A percentile compares a stretch with the other conserved stretches of the same genome.
Evolutionary conservation across 495 filamentous ascomycete species (phyloP).

Genomic region (Parathielavia appendiculata): DNA sequence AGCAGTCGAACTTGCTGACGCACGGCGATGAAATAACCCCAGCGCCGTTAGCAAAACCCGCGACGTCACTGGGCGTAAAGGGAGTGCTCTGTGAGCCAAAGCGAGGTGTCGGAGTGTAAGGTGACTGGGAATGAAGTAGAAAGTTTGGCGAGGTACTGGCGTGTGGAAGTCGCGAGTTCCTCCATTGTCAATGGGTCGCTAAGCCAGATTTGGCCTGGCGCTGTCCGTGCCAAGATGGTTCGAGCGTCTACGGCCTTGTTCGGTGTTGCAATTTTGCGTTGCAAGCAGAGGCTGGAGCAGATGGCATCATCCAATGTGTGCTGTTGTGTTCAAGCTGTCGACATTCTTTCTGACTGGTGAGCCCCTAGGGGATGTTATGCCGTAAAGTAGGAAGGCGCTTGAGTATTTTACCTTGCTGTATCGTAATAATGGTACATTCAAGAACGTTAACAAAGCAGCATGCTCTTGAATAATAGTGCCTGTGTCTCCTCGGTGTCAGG

Average conservation of each 20-base stretch:
- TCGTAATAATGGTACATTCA: no score
- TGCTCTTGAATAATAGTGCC: no score
- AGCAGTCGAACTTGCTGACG: background rate
- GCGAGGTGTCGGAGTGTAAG: constrained; percentile 14
- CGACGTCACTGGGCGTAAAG: constrained; percentile 13
- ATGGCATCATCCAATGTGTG: constrained; percentile 11
- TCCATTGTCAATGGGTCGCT: constrained; percentile 19
- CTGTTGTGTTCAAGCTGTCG: background rate
- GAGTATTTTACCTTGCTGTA: no score
- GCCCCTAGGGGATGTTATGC: no score
- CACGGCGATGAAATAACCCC: background rate
- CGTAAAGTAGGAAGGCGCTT: no score
- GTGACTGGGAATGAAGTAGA: constrained; percentile 24
- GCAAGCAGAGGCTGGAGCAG: background rate
- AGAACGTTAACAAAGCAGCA: no score
- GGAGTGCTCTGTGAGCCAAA: constrained; percentile 1
- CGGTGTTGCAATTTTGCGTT: background rate
- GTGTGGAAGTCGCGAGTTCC: constrained; percentile 29
- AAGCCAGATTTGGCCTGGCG: constrained; percentile 26
- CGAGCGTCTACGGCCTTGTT: constrained; percentile 13
- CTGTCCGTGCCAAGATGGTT: constrained; percentile 21
- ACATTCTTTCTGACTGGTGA: no score
- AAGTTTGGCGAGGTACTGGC: constrained; percentile 26
- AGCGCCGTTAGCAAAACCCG: background rate
- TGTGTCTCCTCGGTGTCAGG: no score